Evolutionary conservation across 2,329 filamentous ascomycete genomes (phyloP).

Genomic region (Coleophoma eucalyptorum): DNA sequence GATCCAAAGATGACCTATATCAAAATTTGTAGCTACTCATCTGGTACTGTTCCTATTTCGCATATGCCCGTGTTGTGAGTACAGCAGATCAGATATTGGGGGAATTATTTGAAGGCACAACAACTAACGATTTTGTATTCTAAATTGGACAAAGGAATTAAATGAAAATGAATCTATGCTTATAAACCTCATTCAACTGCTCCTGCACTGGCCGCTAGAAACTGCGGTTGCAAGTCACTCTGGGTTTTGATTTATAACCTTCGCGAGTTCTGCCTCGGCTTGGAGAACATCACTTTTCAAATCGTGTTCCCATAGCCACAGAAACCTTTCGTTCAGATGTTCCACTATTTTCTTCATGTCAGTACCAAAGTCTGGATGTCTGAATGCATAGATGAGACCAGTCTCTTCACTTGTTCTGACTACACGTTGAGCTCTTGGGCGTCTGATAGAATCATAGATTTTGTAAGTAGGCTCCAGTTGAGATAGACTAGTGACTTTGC

Average conservation of each 20-base stretch:
- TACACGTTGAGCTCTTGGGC: slow-evolving; percentile 20
- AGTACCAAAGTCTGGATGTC: slow-evolving; percentile 27
- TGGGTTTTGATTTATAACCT: background rate
- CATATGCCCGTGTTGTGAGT: too few relatives aligned
- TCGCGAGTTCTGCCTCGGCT: background rate
- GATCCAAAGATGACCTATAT: too few relatives aligned
- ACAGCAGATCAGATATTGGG: too few relatives aligned
- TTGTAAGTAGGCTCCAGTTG: slow-evolving; percentile 37
- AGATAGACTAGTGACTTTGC: slow-evolving; percentile 24
- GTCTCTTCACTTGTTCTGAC: background rate
- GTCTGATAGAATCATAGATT: slow-evolving; percentile 41
- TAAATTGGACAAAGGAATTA: too few relatives aligned
- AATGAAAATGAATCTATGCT: too few relatives aligned
- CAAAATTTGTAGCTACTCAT: too few relatives aligned
- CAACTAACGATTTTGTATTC: too few relatives aligned
- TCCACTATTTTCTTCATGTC: slow-evolving; percentile 30
- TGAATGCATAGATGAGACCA: slow-evolving; percentile 33
- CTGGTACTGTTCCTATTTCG: too few relatives aligned
- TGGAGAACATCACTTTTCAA: background rate
- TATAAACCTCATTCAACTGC: too few relatives aligned
- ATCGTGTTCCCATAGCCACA: slow-evolving; percentile 20
- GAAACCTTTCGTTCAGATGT: slow-evolving; percentile 24
- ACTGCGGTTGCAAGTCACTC: too few relatives aligned
- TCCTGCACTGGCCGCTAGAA: too few relatives aligned
- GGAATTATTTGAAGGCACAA: too few relatives aligned